Percentiles rank a stretch among this genome's conserved stretches.
phyloP scores from a whole-genome alignment of 2,329 filamentous ascomycete species.

The Pyricularia grisea region DNA sequence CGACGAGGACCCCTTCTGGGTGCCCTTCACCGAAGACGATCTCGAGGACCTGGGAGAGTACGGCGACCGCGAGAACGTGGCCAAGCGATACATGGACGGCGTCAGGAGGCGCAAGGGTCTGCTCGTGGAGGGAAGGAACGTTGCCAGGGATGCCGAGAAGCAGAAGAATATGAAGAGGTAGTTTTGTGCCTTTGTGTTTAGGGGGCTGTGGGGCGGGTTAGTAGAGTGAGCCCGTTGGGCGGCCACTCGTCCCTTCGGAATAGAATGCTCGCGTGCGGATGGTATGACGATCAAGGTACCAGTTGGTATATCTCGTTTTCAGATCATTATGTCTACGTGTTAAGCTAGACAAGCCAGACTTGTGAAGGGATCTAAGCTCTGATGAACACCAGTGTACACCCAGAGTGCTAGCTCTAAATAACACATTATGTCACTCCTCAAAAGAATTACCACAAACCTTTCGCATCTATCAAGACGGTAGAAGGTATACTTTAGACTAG shows the following conservation, averaged over 20 bases:
- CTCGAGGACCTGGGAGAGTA: slow-evolving; percentile 91
- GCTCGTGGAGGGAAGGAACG: slow-evolving; percentile 66
- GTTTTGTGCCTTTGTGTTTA: not conserved
- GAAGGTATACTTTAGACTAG: not conserved
- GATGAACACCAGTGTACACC: not conserved
- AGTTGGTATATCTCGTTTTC: not conserved
- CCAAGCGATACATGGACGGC: slow-evolving; percentile 89
- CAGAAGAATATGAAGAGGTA: slow-evolving; percentile 58
- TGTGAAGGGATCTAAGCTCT: not conserved
- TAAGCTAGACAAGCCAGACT: not conserved
- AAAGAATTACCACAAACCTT: not conserved
- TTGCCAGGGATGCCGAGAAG: slow-evolving; percentile 87
- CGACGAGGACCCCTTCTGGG: slow-evolving; percentile 96
- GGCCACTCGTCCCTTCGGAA: not conserved
- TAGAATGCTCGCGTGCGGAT: not conserved
- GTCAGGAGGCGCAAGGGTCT: slow-evolving; percentile 83
- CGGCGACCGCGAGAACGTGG: slow-evolving; percentile 90
- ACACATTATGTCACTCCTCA: too few species aligned
- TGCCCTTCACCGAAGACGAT: slow-evolving; percentile 92
- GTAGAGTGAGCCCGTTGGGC: too few species aligned
- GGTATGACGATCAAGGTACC: too few species aligned
- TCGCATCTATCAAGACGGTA: not conserved
- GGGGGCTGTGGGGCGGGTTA: not conserved
- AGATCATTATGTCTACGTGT: not conserved
- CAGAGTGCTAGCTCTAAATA: not conserved